phyloP scores from a whole-genome alignment of 768 basidiomycete species.

The Rhodotorula graminis region DNA sequence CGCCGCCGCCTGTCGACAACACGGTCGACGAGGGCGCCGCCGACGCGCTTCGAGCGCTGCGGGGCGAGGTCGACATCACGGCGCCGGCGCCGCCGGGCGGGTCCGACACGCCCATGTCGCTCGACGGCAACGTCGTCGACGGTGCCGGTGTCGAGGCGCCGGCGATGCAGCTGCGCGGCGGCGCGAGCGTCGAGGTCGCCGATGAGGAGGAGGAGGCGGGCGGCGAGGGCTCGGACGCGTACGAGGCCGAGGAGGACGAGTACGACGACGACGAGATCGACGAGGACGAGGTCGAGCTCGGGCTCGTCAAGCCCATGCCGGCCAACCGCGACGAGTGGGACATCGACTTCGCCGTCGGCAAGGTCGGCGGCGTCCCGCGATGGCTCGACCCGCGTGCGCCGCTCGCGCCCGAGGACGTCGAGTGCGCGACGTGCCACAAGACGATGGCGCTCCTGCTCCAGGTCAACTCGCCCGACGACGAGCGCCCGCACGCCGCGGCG shows the following conservation, averaged over 20 bases:
- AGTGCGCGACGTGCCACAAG: constrained; percentile 24
- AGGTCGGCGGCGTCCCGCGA: constrained; percentile 35
- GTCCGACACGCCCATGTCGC: constrained; percentile 8
- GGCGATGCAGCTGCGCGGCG: constrained; percentile 13
- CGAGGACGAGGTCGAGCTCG: constrained; percentile 50
- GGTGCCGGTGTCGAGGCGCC: constrained; percentile 7
- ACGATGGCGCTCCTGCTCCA: constrained; percentile 37
- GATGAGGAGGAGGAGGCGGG: constrained; percentile 45
- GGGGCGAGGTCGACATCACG: background rate
- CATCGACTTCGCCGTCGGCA: constrained; percentile 39
- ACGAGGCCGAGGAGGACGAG: constrained; percentile 19
- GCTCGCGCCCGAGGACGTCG: constrained; percentile 14
- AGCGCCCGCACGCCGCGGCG: constrained; percentile 34
- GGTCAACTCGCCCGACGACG: constrained; percentile 40
- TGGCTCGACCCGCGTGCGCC: constrained; percentile 39
- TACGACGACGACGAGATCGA: constrained; percentile 54
- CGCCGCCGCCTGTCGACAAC: background rate
- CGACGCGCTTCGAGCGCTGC: background rate
- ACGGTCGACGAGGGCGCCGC: background rate
- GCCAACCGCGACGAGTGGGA: constrained; percentile 44
- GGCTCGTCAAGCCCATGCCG: constrained; percentile 53
- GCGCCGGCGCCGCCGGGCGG: background rate
- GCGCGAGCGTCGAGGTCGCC: constrained; percentile 49
- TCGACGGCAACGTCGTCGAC: constrained; percentile 2
- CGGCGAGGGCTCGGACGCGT: constrained; percentile 44